Conservation (phyloP, 805 yeast species). For the Hagleromyces aurorensis region DNA sequence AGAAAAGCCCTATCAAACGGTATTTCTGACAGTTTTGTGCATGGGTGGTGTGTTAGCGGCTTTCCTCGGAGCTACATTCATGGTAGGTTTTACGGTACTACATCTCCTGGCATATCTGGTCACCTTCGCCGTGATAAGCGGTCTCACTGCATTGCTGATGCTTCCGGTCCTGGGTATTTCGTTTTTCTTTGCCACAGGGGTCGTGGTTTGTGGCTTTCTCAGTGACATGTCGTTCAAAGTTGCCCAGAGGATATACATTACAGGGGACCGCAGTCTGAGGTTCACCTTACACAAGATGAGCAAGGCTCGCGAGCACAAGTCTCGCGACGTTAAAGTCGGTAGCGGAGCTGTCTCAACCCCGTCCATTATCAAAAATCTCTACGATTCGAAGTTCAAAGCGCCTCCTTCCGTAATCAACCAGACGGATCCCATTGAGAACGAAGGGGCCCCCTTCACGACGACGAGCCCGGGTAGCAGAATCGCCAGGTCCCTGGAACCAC, state of each 20-base stretch:
- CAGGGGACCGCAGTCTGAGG: conserved; percentile 14
- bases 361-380: too few relatives aligned
- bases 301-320: conserved; percentile 6
- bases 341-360: too few relatives aligned
- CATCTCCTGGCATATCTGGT: conserved; percentile 19
- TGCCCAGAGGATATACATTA: conserved; percentile 21
- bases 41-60: conserved; percentile 4
- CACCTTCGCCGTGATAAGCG: conserved; percentile 16
- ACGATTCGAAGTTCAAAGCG: too few relatives aligned
- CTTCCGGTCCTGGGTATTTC: conserved; percentile 25
- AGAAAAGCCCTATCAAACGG: conserved; percentile 18
- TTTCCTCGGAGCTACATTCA: conserved; percentile 10
- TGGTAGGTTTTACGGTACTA: conserved; percentile 18
- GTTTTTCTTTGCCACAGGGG: conserved; percentile 23
- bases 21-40: conserved; percentile 8
- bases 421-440: too few relatives aligned
- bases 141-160: conserved; percentile 21
- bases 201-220: conserved; percentile 24
- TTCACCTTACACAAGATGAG: conserved; percentile 15
- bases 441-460: too few relatives aligned
- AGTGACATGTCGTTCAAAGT: conserved; percentile 23
- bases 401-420: too few relatives aligned
- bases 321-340: too few relatives aligned
- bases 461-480: conserved; percentile 11
- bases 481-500: conserved; percentile 10